Percentiles rank a stretch among this genome's conserved stretches.
These are phyloP conservation scores for Boletellus sp. DNA, from an alignment of 768 basidiomycete species.

Conservation along the genomic window DNA sequence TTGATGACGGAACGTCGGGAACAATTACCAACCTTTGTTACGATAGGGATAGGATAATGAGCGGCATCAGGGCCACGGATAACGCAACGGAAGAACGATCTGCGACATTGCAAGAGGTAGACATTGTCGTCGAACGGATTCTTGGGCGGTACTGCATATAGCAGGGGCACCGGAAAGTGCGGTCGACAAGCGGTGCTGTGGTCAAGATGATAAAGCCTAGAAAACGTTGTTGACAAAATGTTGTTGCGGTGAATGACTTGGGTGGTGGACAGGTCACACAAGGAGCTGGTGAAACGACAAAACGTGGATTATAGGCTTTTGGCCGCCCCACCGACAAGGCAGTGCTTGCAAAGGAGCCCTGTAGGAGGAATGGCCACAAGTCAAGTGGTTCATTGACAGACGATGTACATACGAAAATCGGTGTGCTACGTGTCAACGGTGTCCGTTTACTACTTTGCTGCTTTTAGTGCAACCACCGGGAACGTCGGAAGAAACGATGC, in stretches of 20 bases:
- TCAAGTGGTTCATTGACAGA: conserved; percentile 5
- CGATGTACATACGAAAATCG: conserved; percentile 1
- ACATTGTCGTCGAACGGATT: neutral
- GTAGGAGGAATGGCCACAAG: conserved; percentile 11
- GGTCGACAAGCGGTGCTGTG: neutral
- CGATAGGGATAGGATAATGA: neutral
- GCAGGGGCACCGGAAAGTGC: neutral
- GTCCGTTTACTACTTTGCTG: conserved; percentile 11
- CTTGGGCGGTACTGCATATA: conserved; percentile 4
- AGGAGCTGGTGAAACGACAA: neutral
- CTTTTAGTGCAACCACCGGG: conserved; percentile 8
- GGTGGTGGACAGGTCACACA: no score
- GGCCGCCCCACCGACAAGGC: conserved; percentile 13
- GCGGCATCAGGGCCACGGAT: conserved; percentile 12
- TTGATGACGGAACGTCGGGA: conserved; percentile 5
- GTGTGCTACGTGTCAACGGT: neutral
- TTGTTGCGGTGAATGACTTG: no score
- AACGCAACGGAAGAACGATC: neutral
- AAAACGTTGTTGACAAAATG: neutral
- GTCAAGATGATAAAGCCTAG: neutral
- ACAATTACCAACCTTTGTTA: neutral
- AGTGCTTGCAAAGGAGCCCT: neutral
- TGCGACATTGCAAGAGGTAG: neutral
- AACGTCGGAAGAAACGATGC: conserved; percentile 13
- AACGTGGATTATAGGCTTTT: neutral